Conservation (phyloP, 345 rosid genomes). For the Boechera divaricarpa region DNA sequence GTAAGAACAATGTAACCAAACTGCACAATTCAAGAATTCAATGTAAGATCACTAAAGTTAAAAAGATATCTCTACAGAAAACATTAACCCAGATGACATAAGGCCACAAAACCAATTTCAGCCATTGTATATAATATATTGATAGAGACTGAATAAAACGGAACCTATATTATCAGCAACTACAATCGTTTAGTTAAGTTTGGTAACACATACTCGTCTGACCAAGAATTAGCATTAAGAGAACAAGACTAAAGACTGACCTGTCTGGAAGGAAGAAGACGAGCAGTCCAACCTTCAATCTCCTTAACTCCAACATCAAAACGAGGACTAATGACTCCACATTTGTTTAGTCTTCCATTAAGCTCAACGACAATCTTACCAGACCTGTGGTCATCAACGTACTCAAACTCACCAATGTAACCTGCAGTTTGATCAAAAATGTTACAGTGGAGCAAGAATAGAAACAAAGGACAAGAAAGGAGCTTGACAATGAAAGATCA, state of each 20-base stretch:
- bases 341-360: conserved; percentile 5
- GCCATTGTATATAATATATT: no score
- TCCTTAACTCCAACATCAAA: conserved; percentile 5
- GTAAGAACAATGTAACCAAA: conserved; percentile 2
- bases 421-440: not conserved
- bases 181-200: no score
- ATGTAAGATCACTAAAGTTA: not conserved
- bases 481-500: not conserved
- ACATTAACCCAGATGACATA: no score
- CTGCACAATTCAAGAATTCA: not conserved
- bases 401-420: conserved; percentile 5
- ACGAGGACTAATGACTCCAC: conserved; percentile 4
- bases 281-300: not conserved
- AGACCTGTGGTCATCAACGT: conserved; percentile 3
- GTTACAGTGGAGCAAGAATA: not conserved
- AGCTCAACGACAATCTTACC: not conserved
- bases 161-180: no score
- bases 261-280: conserved; percentile 9
- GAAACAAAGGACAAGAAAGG: not conserved
- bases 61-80: not conserved
- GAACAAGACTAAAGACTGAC: not conserved
- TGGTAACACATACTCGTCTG: no score
- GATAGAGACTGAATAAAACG: not conserved
- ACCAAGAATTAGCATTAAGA: not conserved
- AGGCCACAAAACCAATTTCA: no score